A percentile compares a stretch with the other conserved stretches of the same genome.
phyloP scores from a whole-genome alignment of 305 asterid species.

The Caryopteris hybrid region DNA sequence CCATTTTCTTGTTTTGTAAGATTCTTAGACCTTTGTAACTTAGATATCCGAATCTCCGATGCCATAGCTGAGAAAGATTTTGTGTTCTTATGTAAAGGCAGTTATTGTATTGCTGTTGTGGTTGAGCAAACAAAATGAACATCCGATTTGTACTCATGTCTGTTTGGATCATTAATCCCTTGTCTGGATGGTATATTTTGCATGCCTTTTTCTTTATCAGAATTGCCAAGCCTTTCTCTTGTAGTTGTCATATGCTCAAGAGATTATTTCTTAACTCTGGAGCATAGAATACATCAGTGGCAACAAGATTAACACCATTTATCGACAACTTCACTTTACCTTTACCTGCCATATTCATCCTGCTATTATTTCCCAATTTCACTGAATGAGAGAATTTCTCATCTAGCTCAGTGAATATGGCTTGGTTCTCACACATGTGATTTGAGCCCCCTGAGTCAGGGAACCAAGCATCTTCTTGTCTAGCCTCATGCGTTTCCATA shows the following conservation, averaged over 20 bases:
- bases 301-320: background rate
- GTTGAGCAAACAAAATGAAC: background rate
- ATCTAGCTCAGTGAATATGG: too few species aligned
- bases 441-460: too few species aligned
- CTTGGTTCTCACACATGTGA: too few species aligned
- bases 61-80: background rate
- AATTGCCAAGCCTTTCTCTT: background rate
- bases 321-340: background rate
- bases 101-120: too few species aligned
- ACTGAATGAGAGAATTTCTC: too few species aligned
- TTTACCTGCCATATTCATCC: background rate
- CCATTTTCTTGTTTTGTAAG: background rate
- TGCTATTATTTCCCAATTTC: too few species aligned
- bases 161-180: background rate
- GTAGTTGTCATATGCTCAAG: background rate
- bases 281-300: background rate
- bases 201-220: background rate
- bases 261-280: conserved; percentile 1
- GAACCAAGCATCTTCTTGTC: too few species aligned
- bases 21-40: background rate
- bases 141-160: background rate
- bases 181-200: conserved; percentile 1
- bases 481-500: background rate
- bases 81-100: background rate
- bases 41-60: background rate